These are phyloP conservation scores for Blumeria hordei DNA, from an alignment of 2,329 filamentous ascomycete species.

Conservation along the genomic window DNA sequence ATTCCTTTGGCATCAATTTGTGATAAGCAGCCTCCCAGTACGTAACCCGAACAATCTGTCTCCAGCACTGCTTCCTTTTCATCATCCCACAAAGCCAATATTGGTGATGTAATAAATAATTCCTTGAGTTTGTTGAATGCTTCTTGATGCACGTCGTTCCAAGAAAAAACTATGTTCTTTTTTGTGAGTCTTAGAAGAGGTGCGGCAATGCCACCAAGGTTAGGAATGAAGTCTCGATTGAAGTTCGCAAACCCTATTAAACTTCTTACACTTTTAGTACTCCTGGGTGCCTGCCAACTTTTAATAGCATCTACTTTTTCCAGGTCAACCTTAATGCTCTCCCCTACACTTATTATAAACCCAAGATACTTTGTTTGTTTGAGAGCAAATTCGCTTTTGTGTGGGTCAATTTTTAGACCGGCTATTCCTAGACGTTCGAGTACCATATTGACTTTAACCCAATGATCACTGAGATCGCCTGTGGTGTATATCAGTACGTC, in stretches of 20 bases:
- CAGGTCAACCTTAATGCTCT: no score
- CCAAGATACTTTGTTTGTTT: no score
- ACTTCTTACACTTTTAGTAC: neutral
- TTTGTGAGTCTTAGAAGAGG: neutral
- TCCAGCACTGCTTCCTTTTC: neutral
- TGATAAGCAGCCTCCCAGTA: neutral
- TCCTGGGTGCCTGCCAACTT: constrained; percentile 8
- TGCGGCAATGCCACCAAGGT: neutral
- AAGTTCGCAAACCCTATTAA: neutral
- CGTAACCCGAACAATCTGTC: neutral
- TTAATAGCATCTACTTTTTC: no score
- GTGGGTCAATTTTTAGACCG: no score
- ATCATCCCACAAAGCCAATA: neutral
- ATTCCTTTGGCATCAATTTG: neutral
- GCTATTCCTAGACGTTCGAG: neutral
- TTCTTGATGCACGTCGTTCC: neutral
- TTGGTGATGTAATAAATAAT: no score
- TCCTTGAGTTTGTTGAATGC: neutral
- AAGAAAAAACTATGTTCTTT: neutral
- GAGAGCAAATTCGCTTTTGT: no score
- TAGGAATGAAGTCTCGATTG: neutral
- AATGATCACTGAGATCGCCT: neutral
- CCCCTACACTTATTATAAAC: no score
- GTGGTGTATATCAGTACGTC: neutral
- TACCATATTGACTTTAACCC: neutral